Evolutionary conservation across 352 stramenopile genomes (phyloP), one percentile per base, ranked within the genome.

Genomic region (Peronospora farinosa): DNA sequence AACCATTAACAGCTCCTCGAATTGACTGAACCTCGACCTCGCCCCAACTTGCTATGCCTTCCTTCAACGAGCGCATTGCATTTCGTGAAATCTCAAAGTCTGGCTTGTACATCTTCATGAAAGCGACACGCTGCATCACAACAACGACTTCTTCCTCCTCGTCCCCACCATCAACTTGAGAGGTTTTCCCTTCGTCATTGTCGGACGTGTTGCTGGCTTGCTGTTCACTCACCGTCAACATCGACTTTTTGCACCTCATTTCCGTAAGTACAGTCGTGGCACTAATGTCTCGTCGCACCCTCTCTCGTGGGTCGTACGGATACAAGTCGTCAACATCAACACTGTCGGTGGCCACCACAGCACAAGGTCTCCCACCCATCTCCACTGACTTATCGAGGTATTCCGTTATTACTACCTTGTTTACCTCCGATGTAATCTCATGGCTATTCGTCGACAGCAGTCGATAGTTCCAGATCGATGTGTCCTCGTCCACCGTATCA

Each of bases 241-340:
- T 57, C 9, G 19, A 42, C n/a, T 63, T 54, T 12, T 50, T 52
- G 9, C 57, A 30, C 7, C 30, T 51, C 40, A 52, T 48, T 52
- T 60, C 37, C 1, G 54, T 69, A 15, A 72, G 31, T 15, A 59
- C 45, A 30, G 69, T 51, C 7, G 59, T 60, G 10, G 62, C 69
- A 27, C 54, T 71, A 30, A 78, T 54, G 27, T 78, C 68, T 21
- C 66, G 63, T 6, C 67, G 61, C 15, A 82, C 44, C 3, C 59
- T 53, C 11, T 67, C 31, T 9, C 47, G n/a, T 6, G 67, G 47
- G 1, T 60, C 44, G 21, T 78, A 85, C 47, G 71, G 71, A 33
- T 79, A 69, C 35, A 74, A 25, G 0, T 63, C 71, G 41, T 84
- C 71, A 1, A 54, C 54, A 25, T 82, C 66, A 9, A 80, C 60